These are phyloP conservation scores for Myrica gale DNA, from an alignment of 306 rosid species.

Conservation along the genomic window DNA sequence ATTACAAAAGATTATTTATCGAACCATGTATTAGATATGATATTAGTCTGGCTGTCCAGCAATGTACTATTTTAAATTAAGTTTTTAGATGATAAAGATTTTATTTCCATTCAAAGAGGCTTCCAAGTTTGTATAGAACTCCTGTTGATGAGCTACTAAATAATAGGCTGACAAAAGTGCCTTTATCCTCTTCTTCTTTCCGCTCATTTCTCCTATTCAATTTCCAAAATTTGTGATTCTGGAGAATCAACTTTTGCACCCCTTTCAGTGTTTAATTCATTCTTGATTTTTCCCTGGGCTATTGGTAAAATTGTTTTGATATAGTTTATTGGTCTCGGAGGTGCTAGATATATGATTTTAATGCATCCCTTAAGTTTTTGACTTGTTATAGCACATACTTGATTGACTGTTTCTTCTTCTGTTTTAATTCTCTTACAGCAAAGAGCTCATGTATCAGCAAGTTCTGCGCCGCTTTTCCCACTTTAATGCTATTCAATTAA, in stretches of 20 bases:
- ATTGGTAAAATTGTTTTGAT: neutral
- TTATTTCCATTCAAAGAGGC: neutral
- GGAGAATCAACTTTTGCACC: neutral
- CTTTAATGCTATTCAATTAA: constrained; percentile 80
- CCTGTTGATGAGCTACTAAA: neutral
- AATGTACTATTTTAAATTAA: neutral
- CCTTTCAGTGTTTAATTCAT: neutral
- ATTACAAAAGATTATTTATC: neutral
- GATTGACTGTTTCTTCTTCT: constrained; percentile 14
- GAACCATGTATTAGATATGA: neutral
- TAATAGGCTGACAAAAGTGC: neutral
- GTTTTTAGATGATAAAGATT: neutral
- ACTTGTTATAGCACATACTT: neutral
- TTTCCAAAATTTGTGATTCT: neutral
- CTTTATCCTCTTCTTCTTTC: neutral
- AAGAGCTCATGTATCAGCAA: constrained; percentile 98
- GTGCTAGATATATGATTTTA: constrained; percentile 12
- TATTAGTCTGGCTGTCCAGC: neutral
- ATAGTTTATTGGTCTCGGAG: neutral
- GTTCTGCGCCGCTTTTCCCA: constrained; percentile 77
- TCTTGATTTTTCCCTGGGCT: neutral
- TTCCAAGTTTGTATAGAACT: neutral
- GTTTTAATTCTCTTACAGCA: constrained; percentile 49
- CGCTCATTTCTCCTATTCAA: neutral
- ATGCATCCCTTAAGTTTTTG: neutral